A percentile compares a stretch with the other conserved stretches of the same genome.
These are phyloP conservation scores for Stenogyne calaminthoides DNA, from an alignment of 305 asterid genomes.

Conservation along the genomic window DNA sequence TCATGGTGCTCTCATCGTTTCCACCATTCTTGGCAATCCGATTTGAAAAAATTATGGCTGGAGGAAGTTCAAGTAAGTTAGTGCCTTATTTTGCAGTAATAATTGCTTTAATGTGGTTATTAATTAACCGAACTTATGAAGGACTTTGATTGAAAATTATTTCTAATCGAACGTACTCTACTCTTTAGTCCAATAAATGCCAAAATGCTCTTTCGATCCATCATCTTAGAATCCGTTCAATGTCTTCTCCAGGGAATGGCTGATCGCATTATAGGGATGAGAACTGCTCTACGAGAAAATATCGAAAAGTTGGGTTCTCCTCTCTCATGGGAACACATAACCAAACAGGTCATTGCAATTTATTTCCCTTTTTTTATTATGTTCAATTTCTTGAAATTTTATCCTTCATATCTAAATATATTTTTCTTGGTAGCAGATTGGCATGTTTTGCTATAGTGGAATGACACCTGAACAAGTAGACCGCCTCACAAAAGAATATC, in stretches of 20 bases:
- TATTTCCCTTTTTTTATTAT: neutral
- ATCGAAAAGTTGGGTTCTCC: conserved; percentile 90
- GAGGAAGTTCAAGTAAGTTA: conserved; percentile 83
- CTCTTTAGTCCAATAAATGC: too few relatives aligned
- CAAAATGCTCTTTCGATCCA: too few relatives aligned
- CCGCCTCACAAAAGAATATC: conserved; percentile 81
- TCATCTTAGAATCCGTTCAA: neutral
- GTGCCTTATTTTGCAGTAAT: conserved; percentile 21
- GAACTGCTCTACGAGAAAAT: conserved; percentile 73
- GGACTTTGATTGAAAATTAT: too few relatives aligned
- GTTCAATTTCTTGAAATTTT: too few relatives aligned
- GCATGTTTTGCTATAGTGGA: conserved; percentile 99
- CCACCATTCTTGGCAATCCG: conserved; percentile 83
- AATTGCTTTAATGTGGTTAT: neutral
- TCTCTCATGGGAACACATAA: conserved; percentile 92
- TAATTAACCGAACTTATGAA: neutral
- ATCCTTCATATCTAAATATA: neutral
- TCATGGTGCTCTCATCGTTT: conserved; percentile 86
- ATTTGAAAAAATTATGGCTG: conserved; percentile 80
- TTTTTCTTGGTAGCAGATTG: conserved; percentile 58
- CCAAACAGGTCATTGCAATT: conserved; percentile 75
- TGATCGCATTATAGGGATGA: conserved; percentile 92
- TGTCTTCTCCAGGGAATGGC: conserved; percentile 79
- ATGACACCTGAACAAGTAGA: conserved; percentile 97
- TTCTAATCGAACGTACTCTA: too few relatives aligned